Evolutionary conservation across 441 rosid genomes (phyloP).

Genomic region (Theobroma grandiflorum): DNA sequence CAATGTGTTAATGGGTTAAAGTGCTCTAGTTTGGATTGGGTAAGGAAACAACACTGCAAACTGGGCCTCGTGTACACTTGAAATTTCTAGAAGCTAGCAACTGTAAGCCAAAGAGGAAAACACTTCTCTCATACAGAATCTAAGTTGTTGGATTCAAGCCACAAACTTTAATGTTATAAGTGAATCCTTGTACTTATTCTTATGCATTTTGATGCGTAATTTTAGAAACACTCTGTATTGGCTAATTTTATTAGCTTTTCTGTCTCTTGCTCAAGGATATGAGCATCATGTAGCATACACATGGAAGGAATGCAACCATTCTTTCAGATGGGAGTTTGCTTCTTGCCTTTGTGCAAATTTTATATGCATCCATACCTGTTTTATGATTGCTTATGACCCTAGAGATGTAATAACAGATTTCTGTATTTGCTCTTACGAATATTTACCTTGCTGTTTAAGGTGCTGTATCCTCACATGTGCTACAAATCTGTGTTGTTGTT

Average conservation of each 20-base stretch:
- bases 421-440: not conserved
- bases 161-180: conserved; percentile 14
- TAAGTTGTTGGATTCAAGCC: conserved; percentile 7
- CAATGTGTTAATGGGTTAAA: conserved; percentile 2
- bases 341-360: conserved; percentile 2
- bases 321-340: not conserved
- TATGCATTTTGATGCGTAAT: too few relatives aligned
- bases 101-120: conserved; percentile 10
- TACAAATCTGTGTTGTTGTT: not conserved
- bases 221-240: not conserved
- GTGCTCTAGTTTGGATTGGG: not conserved
- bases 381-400: not conserved
- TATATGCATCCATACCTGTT: not conserved
- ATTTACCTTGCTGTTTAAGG: too few relatives aligned
- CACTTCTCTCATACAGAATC: conserved; percentile 17
- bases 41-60: conserved; percentile 7
- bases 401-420: not conserved
- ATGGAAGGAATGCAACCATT: not conserved
- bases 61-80: conserved; percentile 7
- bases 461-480: not conserved
- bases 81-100: not conserved
- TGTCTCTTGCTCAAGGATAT: not conserved
- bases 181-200: too few relatives aligned
- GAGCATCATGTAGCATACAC: not conserved
- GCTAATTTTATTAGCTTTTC: not conserved